A percentile compares a stretch with the other conserved stretches of the same genome.
Evolutionary conservation across 108 stramenopile species (phyloP).

Genomic region (Mayamaea pseudoterrestris): DNA sequence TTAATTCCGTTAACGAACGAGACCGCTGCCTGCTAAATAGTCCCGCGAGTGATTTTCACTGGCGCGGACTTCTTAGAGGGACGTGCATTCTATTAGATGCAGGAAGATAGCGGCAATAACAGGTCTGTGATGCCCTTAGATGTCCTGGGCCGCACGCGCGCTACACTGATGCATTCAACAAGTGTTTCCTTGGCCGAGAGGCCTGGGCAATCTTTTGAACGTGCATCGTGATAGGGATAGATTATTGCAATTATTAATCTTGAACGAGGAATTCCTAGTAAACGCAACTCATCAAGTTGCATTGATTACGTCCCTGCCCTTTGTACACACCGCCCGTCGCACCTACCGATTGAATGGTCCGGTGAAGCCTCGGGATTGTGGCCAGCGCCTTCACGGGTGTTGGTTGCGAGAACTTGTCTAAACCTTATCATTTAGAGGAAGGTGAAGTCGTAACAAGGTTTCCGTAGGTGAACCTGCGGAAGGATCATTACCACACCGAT

Average conservation of each 20-base stretch:
- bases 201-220: conserved; percentile 95
- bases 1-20: conserved; percentile 99
- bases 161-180: conserved; percentile 95
- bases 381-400: conserved; percentile 53
- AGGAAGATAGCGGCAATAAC: conserved; percentile 97
- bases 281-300: conserved; percentile 95
- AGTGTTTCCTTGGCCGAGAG: conserved; percentile 85
- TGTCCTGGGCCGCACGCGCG: conserved; percentile 98
- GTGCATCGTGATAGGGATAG: conserved; percentile 98
- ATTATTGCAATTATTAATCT: conserved; percentile 99
- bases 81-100: conserved; percentile 83
- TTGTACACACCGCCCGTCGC: conserved; percentile 99
- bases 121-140: conserved; percentile 99
- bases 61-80: conserved; percentile 88
- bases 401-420: conserved; percentile 67
- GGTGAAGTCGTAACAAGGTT: conserved; percentile 99
- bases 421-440: conserved; percentile 93
- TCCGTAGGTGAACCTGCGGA: conserved; percentile 99
- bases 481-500: conserved; percentile 93
- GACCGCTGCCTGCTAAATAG: conserved; percentile 97
- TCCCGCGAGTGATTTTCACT: conserved; percentile 46
- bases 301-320: conserved; percentile 37
- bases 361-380: conserved; percentile 93
- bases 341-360: conserved; percentile 98
- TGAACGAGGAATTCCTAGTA: conserved; percentile 99